Conservation (phyloP, 192 early-diverging fungal genomes). For the Diversispora epigaea region DNA sequence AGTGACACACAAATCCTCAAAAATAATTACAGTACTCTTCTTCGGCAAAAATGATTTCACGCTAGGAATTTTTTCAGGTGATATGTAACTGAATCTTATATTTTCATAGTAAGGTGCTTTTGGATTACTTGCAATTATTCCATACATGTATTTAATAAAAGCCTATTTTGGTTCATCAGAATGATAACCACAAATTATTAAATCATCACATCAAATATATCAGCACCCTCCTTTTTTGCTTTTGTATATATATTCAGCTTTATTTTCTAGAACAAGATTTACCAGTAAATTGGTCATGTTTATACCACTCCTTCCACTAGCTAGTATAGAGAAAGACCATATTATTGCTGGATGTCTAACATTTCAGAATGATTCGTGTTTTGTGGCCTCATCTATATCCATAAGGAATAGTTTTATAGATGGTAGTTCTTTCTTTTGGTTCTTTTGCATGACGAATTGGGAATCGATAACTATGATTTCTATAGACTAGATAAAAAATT, state of each 20-base stretch:
- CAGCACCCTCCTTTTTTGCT: not conserved
- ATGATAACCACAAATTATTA: conserved; percentile 11
- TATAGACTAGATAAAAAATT: conserved; percentile 14
- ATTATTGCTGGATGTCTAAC: not conserved
- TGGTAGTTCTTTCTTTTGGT: too few species aligned
- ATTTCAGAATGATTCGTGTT: not conserved
- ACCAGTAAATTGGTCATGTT: not conserved
- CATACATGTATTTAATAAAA: not conserved
- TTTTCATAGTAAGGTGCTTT: not conserved
- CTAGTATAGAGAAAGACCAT: not conserved
- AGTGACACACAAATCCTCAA: too few species aligned
- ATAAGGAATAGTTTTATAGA: too few species aligned
- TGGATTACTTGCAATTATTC: not conserved
- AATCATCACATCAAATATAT: conserved; percentile 20
- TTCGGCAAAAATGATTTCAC: too few species aligned
- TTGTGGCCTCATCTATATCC: too few species aligned
- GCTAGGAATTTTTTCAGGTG: too few species aligned
- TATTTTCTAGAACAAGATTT: conserved; percentile 3
- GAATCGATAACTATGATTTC: not conserved
- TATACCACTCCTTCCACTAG: not conserved
- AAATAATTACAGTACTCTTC: too few species aligned
- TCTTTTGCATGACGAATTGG: not conserved
- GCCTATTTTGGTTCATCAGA: conserved; percentile 3
- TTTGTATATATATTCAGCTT: not conserved
- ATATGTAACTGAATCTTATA: too few species aligned